Evolutionary conservation across 352 stramenopile genomes (phyloP).

Genomic region (Phytophthora brassicae): DNA sequence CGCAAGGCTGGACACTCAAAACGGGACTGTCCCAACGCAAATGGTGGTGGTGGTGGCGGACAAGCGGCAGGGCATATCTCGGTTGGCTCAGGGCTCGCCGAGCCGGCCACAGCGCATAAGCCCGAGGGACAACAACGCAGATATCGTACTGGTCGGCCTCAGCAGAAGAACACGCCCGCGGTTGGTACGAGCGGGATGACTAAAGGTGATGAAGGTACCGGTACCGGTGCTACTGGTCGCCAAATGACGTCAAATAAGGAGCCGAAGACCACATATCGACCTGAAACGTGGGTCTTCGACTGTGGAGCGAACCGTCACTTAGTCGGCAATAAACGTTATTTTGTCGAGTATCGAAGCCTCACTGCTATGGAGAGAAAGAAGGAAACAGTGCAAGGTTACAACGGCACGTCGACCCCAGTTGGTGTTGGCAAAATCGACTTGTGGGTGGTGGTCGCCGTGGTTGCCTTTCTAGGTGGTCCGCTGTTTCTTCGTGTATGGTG

Average conservation of each 20-base stretch:
- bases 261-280: neutral
- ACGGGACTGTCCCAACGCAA: neutral
- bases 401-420: neutral
- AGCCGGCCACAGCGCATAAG: neutral
- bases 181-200: too few relatives aligned
- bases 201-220: too few relatives aligned
- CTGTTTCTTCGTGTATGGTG: too few relatives aligned
- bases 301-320: neutral
- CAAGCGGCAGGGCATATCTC: neutral
- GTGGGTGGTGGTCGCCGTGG: neutral
- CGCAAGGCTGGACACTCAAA: conserved; percentile 5
- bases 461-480: too few relatives aligned
- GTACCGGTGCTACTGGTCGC: neutral
- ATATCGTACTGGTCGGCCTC: neutral
- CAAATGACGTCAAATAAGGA: neutral
- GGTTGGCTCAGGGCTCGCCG: neutral
- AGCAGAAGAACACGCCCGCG: neutral
- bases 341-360: neutral
- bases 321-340: conserved; percentile 10
- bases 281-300: conserved; percentile 4
- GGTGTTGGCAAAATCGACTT: neutral
- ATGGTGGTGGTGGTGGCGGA: neutral
- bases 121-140: neutral
- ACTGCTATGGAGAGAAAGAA: neutral
- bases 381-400: conserved; percentile 4